Evolutionary conservation across 2,329 filamentous ascomycete species (phyloP), one percentile per base, ranked within the genome.

Genomic region (Trichoderma arundinaceum): DNA sequence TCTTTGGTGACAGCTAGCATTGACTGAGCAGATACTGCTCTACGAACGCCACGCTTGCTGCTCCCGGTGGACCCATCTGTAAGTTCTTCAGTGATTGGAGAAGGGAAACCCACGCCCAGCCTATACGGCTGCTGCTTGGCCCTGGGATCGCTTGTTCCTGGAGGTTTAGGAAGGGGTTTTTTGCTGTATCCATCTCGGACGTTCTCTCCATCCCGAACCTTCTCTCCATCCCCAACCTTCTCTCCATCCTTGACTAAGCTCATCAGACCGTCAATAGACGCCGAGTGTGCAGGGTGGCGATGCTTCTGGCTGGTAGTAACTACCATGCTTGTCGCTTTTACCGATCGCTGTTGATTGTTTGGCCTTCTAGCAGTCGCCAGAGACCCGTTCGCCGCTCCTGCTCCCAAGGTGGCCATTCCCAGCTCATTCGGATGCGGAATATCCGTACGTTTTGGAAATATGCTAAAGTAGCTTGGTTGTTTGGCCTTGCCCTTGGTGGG

Each of bases 311-410:
- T 39, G 4, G 59, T 32, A 15, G 69, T 67, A 19, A 59, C 62
- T 56, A 73, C 62, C 62, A 73, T 71, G 52, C 74, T 77, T 2
- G 73, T 73, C 22, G 65, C 9, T 66, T 63, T 65, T 39, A 41
- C 28, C 9, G 54, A 9, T 39, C 60, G 48, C 41, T 46, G 51
- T 52, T 52, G 48, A 28, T 17, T 44, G 4, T 41, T 44, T 13
- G 48, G 49, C 48, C 19, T 46, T n/a, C 28, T 32, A 13, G 38
- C 48, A 60, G 44, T 19, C 17, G 43, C 51, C 28, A 38, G 49
- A 9, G 53, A 28, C 17, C 51, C 63, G 17, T 41, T n/a, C 9
- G 32, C n/a, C 46, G 48, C 32, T 28, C 58, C 48, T 7, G 46
- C 9, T 17, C 38, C 32, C 51, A 51, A 49, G 3, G 46, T 33